Evolutionary conservation across 345 rosid genomes (phyloP), one percentile per base, ranked within the genome.

Genomic region (Sisymbrium irio): DNA sequence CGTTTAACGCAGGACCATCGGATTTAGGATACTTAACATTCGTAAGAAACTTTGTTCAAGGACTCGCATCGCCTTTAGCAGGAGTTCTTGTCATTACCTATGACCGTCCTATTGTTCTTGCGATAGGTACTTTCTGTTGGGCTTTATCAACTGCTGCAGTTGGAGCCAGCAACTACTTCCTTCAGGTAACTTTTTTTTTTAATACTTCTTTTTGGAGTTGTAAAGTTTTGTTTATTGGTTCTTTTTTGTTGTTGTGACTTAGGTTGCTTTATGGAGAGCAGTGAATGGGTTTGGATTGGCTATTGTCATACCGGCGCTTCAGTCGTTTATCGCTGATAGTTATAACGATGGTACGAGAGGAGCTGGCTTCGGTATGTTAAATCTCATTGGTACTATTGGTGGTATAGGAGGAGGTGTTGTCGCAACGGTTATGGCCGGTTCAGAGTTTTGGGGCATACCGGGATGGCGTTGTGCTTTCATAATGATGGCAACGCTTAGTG

Each of bases 401-500:
- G 99, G 99, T 58, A 85, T 88, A 19, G 99, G 99, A 73, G 99
- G 99, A 33, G 99, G 97, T 57, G 99, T 95, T 71, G 68, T 89
- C 39, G 99, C 99, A 1, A 91, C 99, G 0, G 54, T 94, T 41
- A 94, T 94, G 97, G 99, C 97, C 64, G 99, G 89, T 79, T 85
- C 86, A 32, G 78, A 87, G 61, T 88, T 72, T 40, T 84, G 86
- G 83, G 96, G 90, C 0, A 28, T 86, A 18, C 86, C 90, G 4
- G 99, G 99, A 60, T 95, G 99, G 99, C 92, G 99, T 20, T 91
- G 83, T 28, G 97, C 99, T 62, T 95, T 95, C 67, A 78, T 95
- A 45, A 51, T 92, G 92, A 90, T 95, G 97, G 92, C 99, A 9
- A 60, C 82, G 3, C 73, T 95, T 72, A 92, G 97, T 59, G 80